phyloP scores from a whole-genome alignment of 2,329 filamentous ascomycete species.

The Erysiphe pulchra region DNA sequence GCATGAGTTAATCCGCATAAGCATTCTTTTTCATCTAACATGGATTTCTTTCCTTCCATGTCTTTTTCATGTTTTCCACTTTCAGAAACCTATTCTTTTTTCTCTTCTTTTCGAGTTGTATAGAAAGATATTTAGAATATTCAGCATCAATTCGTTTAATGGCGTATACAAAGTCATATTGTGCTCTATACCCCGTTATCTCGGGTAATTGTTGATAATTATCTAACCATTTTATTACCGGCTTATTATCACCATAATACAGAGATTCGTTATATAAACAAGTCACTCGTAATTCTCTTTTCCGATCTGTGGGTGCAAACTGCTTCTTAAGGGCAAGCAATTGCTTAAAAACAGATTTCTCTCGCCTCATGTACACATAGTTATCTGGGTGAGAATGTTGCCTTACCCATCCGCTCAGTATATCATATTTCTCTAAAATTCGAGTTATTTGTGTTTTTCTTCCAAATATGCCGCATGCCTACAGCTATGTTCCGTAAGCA shows the following conservation, averaged over 20 bases:
- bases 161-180: not conserved
- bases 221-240: not conserved
- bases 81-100: not conserved
- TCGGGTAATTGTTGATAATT: not conserved
- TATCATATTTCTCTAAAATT: not conserved
- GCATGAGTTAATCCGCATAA: not conserved
- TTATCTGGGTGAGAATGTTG: not conserved
- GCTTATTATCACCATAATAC: not conserved
- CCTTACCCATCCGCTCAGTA: not conserved
- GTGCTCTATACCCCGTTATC: not conserved
- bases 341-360: not conserved
- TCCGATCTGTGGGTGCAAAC: not conserved
- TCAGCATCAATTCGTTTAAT: not conserved
- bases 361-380: not conserved
- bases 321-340: not conserved
- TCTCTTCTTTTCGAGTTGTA: not conserved
- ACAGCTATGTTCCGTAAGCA: not conserved
- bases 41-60: not conserved
- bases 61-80: not conserved
- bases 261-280: not conserved
- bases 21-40: not conserved
- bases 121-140: not conserved
- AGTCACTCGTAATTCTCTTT: not conserved
- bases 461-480: not conserved
- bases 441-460: not conserved